Base-by-base conservation (phyloP, 768 basidiomycete genomes). In the Galerina sulciceps region DNA sequence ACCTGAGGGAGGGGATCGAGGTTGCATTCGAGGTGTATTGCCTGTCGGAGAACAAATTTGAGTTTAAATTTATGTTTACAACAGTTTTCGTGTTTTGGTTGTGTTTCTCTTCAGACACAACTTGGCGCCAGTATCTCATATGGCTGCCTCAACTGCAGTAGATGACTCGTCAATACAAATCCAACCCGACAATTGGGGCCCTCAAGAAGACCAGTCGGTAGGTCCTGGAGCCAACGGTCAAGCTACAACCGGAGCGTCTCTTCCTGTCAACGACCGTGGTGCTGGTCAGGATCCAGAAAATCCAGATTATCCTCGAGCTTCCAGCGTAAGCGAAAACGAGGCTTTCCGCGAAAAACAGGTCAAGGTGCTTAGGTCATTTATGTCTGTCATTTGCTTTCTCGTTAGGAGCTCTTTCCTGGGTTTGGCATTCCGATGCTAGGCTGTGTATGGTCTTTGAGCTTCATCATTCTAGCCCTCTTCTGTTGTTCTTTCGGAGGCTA, bases 331-430 rank as follows among this genome's bases (percentile, higher is more conserved):
- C 70, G 78, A 76, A 50, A 72, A 76, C 65, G 83, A 84, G 58
- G 69, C 76, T 70, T 80, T 76, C 69, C 86, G 87, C 69, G 89
- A 91, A 79, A 90, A 88, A 82, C 87, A 87, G 79, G 80, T 86
- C 82, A 91, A 91, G 89, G 89, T 91, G 89, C 89, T 89, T 91
- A 89, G 84, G 82, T 88, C 81, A 81, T 75, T 73, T 71, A 67
- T 64, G 69, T 70, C 73, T 72, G 69, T 71, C 64, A 66, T 75
- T 77, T 82, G 72, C 73, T 69, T 72, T 69, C 64, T 65, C 58
- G 54, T 72, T 69, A 48, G 59, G 68, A 69, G 70, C 67, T 71
- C 62, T 62, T 67, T 67, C 60, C 65, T 69, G 65, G 64, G 65
- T 74, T 70, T 76, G 68, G 72, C 71, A 72, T 75, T 69, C 72